Evolutionary conservation across 768 basidiomycete genomes (phyloP).

Genomic region (Auriculariales sp.): DNA sequence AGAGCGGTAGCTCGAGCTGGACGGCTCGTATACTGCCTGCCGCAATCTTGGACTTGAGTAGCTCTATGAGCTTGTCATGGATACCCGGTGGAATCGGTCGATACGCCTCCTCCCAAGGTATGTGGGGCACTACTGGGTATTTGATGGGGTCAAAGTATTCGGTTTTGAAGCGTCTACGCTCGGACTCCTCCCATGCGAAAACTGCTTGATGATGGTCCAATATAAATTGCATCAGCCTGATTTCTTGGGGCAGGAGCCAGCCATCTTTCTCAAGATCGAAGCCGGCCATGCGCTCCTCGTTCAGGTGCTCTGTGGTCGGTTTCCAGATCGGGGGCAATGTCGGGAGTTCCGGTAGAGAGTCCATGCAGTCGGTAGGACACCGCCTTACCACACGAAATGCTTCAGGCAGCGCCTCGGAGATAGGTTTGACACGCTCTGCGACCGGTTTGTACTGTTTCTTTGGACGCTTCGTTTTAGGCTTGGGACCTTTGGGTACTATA

Average conservation of each 20-base stretch:
- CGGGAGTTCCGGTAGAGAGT: too few relatives aligned
- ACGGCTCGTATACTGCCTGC: slow-evolving; percentile 27
- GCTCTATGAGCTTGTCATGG: slow-evolving; percentile 10
- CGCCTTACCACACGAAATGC: too few relatives aligned
- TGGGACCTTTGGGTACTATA: too few relatives aligned
- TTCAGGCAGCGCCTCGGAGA: too few relatives aligned
- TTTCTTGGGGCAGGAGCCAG: slow-evolving; percentile 21
- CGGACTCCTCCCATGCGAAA: slow-evolving; percentile 24
- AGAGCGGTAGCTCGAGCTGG: slow-evolving; percentile 22
- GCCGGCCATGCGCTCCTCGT: slow-evolving; percentile 6
- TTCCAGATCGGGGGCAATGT: neutral
- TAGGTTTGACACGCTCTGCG: too few relatives aligned
- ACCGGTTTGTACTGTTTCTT: too few relatives aligned
- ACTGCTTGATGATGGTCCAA: slow-evolving; percentile 5
- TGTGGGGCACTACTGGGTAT: neutral
- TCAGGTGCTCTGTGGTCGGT: slow-evolving; percentile 6
- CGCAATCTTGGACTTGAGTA: slow-evolving; percentile 19
- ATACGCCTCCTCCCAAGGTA: neutral
- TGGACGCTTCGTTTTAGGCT: too few relatives aligned
- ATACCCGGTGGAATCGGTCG: slow-evolving; percentile 2
- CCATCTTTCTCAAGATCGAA: slow-evolving; percentile 6
- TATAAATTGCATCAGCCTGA: slow-evolving; percentile 1
- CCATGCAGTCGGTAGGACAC: too few relatives aligned
- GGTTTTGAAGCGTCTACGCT: slow-evolving; percentile 19
- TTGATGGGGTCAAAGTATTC: slow-evolving; percentile 3